These are phyloP conservation scores for Mycena vitilis DNA, from an alignment of 768 basidiomycete genomes.

Conservation along the genomic window DNA sequence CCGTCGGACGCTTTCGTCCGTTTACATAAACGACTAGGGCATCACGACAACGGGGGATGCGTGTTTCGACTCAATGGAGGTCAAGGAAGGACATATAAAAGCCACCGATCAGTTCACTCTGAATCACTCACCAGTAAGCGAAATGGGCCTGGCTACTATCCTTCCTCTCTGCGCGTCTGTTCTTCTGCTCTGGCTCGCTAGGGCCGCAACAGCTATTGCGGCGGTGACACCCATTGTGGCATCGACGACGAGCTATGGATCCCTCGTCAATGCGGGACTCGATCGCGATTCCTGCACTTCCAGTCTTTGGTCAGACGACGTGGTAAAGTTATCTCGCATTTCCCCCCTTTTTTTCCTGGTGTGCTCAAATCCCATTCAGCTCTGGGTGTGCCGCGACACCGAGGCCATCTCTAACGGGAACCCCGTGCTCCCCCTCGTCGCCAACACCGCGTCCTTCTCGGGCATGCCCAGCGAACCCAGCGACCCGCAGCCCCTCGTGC, in stretches of 20 bases:
- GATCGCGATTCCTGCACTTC: constrained; percentile 31
- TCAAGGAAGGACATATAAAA: too few species aligned
- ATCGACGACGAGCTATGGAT: constrained; percentile 31
- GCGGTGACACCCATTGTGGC: constrained; percentile 24
- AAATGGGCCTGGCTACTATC: too few species aligned
- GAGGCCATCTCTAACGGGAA: constrained; percentile 10
- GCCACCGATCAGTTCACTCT: too few species aligned
- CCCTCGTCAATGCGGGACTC: constrained; percentile 4
- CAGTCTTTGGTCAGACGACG: constrained; percentile 17
- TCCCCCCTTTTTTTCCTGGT: too few species aligned
- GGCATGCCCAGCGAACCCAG: constrained; percentile 1
- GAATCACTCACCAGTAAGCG: too few species aligned
- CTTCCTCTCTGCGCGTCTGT: not conserved
- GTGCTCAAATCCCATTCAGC: not conserved
- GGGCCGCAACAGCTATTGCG: not conserved
- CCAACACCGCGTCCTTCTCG: constrained; percentile 28
- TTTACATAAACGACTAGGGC: too few species aligned
- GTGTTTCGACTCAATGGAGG: too few species aligned
- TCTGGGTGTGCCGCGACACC: constrained; percentile 35
- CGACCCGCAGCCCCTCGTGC: constrained; percentile 12
- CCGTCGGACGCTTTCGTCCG: too few species aligned
- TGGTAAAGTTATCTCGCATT: not conserved
- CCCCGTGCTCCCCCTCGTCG: not conserved
- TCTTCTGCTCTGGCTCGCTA: not conserved
- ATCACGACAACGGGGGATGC: too few species aligned